phyloP scores from a whole-genome alignment of 495 filamentous ascomycete genomes.

The Xylaria palmicola region DNA sequence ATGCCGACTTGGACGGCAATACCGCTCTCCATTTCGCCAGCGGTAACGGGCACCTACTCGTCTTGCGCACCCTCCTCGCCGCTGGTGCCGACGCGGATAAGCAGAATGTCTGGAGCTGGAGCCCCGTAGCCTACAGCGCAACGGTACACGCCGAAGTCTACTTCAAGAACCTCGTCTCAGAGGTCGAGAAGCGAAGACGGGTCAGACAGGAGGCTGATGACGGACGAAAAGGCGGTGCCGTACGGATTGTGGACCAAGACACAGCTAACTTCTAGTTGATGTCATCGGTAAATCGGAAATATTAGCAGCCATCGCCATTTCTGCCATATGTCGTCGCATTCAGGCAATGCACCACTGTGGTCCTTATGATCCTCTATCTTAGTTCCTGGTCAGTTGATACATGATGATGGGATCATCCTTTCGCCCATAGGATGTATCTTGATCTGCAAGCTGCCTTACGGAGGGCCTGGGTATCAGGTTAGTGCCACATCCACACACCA shows the following conservation, averaged over 20 bases:
- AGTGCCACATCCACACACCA: too few relatives aligned
- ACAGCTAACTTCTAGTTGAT: background rate
- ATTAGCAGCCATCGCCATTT: background rate
- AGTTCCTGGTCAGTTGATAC: background rate
- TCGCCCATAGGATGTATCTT: background rate
- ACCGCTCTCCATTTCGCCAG: conserved; percentile 73
- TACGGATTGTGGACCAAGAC: conserved; percentile 32
- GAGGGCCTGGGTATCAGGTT: too few relatives aligned
- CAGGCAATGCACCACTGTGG: background rate
- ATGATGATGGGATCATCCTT: background rate
- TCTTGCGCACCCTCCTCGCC: conserved; percentile 67
- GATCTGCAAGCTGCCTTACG: too few relatives aligned
- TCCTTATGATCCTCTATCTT: background rate
- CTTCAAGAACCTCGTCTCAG: conserved; percentile 62
- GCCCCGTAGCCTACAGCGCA: conserved; percentile 66
- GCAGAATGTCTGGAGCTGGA: conserved; percentile 70
- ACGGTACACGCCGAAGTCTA: conserved; percentile 77
- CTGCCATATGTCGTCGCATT: background rate
- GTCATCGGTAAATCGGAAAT: background rate
- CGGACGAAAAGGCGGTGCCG: conserved; percentile 31
- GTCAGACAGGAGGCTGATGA: conserved; percentile 28
- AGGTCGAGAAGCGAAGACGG: conserved; percentile 46
- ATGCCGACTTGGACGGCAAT: conserved; percentile 65
- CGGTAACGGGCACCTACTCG: conserved; percentile 67
- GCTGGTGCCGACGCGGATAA: conserved; percentile 64